Conservation (phyloP, 108 stramenopile genomes). For the Skeletonema menzelii region DNA sequence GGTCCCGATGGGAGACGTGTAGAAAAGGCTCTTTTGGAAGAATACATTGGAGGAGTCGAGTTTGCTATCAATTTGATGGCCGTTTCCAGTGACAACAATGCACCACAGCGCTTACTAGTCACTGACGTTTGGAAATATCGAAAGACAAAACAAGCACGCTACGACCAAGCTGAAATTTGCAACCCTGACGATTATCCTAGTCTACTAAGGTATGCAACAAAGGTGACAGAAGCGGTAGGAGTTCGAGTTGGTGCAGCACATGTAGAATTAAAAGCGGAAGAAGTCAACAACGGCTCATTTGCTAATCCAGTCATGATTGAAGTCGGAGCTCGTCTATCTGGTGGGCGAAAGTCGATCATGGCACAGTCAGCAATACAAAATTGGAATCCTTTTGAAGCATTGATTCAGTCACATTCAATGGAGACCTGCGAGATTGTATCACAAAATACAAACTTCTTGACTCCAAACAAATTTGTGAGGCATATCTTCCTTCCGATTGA, state of each 20-base stretch:
- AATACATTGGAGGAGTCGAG: conserved; percentile 36
- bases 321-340: conserved; percentile 43
- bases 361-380: conserved; percentile 11
- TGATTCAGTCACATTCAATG: conserved; percentile 38
- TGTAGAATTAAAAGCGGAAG: conserved; percentile 32
- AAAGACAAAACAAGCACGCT: conserved; percentile 26
- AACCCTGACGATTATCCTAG: conserved; percentile 15
- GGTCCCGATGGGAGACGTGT: conserved; percentile 38
- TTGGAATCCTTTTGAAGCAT: conserved; percentile 30
- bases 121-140: conserved; percentile 48
- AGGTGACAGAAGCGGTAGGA: conserved; percentile 35
- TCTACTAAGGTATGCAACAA: conserved; percentile 28
- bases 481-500: conserved; percentile 33
- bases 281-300: background rate
- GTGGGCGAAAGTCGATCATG: conserved; percentile 48
- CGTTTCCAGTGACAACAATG: conserved; percentile 1
- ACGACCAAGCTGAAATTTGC: conserved; percentile 25
- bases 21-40: conserved; percentile 35
- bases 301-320: conserved; percentile 40
- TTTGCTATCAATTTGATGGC: conserved; percentile 46
- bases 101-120: conserved; percentile 6
- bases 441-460: background rate
- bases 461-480: conserved; percentile 16
- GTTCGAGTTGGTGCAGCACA: conserved; percentile 43
- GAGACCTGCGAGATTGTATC: background rate